Percentiles rank a stretch among this genome's conserved stretches.
phyloP scores from a whole-genome alignment of 1,284 basidiomycete genomes.

The Farysia itapuensis region DNA sequence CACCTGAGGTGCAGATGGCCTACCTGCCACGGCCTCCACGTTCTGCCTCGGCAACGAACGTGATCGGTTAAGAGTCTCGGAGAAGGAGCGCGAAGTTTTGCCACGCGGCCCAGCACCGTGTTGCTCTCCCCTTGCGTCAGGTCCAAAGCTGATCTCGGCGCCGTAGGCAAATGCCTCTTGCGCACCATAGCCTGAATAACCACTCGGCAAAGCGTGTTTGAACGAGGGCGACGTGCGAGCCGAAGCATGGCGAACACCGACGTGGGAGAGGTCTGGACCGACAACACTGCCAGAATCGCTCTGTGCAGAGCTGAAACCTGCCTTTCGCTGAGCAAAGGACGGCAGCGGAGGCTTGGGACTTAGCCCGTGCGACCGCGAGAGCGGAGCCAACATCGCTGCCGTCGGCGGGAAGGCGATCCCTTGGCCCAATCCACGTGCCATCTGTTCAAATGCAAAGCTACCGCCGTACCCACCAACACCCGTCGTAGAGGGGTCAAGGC shows the following conservation, averaged over 20 bases:
- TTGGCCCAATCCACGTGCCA: slow-evolving; percentile 51
- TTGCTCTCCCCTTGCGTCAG: slow-evolving; percentile 22
- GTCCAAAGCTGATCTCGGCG: slow-evolving; percentile 48
- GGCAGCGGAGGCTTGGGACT: slow-evolving; percentile 39
- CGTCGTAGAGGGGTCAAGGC: slow-evolving; percentile 24
- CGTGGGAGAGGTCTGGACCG: slow-evolving; percentile 16
- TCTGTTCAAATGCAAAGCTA: slow-evolving; percentile 55
- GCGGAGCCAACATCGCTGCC: slow-evolving; percentile 53
- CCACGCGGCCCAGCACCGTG: slow-evolving; percentile 17
- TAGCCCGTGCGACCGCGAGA: slow-evolving; percentile 49
- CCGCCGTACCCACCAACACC: slow-evolving; percentile 45
- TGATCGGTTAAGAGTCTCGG: slow-evolving; percentile 44
- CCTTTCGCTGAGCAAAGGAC: slow-evolving; percentile 8
- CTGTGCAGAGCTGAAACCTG: slow-evolving; percentile 33
- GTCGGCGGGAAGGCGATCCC: slow-evolving; percentile 49
- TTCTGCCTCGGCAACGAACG: slow-evolving; percentile 32
- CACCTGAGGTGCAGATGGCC: slow-evolving; percentile 3
- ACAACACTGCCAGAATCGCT: slow-evolving; percentile 38
- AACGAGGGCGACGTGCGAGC: slow-evolving; percentile 42
- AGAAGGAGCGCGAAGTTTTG: slow-evolving; percentile 40
- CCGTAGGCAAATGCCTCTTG: slow-evolving; percentile 46
- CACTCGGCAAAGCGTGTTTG: slow-evolving; percentile 29
- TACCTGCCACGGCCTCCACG: too few species aligned
- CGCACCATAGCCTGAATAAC: slow-evolving; percentile 9
- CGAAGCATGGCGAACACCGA: slow-evolving; percentile 33